Evolutionary conservation across 192 early-diverging fungal genomes (phyloP).

Genomic region (Entomortierella beljakovae): DNA sequence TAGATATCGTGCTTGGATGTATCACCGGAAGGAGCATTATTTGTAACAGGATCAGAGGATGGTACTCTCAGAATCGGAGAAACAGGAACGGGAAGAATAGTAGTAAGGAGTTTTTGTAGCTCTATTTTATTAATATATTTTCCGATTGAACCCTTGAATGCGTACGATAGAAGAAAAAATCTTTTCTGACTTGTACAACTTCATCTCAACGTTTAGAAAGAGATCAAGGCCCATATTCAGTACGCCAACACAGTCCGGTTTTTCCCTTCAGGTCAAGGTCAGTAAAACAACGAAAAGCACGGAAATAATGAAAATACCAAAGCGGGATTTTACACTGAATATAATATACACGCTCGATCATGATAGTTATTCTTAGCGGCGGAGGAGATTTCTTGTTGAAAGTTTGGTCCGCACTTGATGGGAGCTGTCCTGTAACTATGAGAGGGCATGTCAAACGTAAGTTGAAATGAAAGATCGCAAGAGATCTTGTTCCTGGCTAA

Average conservation of each 20-base stretch:
- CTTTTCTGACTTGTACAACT: background rate
- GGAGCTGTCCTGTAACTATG: conserved; percentile 78
- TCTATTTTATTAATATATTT: background rate
- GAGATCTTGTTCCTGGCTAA: too few species aligned
- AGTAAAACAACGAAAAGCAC: background rate
- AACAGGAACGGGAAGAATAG: conserved; percentile 44
- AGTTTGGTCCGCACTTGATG: conserved; percentile 82
- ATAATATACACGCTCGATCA: too few species aligned
- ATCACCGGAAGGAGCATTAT: conserved; percentile 61
- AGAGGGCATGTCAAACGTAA: conserved; percentile 72
- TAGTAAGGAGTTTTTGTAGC: conserved; percentile 50
- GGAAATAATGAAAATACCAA: background rate
- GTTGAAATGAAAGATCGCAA: too few species aligned
- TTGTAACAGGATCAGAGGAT: conserved; percentile 56
- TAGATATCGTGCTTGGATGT: conserved; percentile 60
- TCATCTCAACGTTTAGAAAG: conserved; percentile 37
- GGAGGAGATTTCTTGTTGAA: conserved; percentile 74
- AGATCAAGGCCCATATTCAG: conserved; percentile 72
- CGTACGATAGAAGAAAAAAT: too few species aligned
- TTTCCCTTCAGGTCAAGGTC: conserved; percentile 82
- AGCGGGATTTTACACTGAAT: too few species aligned
- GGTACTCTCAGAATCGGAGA: conserved; percentile 55
- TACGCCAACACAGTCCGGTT: conserved; percentile 75
- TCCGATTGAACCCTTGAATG: too few species aligned
- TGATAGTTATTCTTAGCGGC: conserved; percentile 73